Evolutionary conservation across 1,284 basidiomycete genomes (phyloP).

Genomic region (Ustilago loliicola): DNA sequence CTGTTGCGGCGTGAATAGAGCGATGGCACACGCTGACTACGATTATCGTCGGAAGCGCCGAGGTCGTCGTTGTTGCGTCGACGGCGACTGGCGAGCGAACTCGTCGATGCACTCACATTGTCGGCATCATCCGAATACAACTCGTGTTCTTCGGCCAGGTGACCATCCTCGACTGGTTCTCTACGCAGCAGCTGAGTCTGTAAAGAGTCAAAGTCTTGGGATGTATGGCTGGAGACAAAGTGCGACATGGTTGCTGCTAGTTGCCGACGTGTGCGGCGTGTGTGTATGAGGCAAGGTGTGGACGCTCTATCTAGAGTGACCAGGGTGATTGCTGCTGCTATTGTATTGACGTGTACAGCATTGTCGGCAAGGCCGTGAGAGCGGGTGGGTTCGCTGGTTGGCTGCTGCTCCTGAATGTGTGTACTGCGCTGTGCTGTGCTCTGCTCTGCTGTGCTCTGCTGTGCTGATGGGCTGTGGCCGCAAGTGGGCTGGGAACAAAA

Average conservation of each 20-base stretch:
- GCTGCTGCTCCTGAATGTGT: not conserved
- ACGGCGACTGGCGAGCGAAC: constrained; percentile 33
- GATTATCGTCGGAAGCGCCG: constrained; percentile 19
- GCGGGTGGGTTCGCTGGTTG: not conserved
- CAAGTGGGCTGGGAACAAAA: not conserved
- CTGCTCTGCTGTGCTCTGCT: not conserved
- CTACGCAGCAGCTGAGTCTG: constrained; percentile 62
- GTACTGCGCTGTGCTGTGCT: not conserved
- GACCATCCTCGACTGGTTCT: constrained; percentile 38
- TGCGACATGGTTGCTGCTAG: constrained; percentile 59
- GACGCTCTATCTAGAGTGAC: not conserved
- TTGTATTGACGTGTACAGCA: constrained; percentile 9
- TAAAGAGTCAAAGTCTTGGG: constrained; percentile 63
- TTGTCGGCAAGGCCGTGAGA: constrained; percentile 19
- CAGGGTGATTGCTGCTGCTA: not conserved
- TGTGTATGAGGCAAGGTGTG: not conserved
- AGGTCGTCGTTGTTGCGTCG: constrained; percentile 26
- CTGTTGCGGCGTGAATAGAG: constrained; percentile 54
- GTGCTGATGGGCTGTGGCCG: too few relatives aligned
- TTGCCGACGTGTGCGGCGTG: not conserved
- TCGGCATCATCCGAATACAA: constrained; percentile 24
- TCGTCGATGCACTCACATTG: constrained; percentile 3
- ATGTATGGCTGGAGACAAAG: constrained; percentile 62
- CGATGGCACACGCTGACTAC: constrained; percentile 36
- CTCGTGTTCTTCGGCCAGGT: constrained; percentile 25